Evolutionary conservation across 495 filamentous ascomycete species (phyloP).

Genomic region (Aspergillus kassunensis): DNA sequence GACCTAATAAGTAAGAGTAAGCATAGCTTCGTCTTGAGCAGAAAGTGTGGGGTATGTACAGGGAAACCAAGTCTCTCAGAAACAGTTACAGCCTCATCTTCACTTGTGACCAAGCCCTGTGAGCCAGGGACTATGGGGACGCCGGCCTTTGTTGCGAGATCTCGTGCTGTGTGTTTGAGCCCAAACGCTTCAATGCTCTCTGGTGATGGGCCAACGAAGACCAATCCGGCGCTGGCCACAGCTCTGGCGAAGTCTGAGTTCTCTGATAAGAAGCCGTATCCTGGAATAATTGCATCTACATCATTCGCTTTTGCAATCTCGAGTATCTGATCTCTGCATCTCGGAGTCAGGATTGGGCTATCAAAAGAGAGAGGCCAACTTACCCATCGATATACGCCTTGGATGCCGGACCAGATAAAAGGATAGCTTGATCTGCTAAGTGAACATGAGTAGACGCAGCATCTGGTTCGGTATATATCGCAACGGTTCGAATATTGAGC

Average conservation of each 20-base stretch:
- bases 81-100: slow-evolving; percentile 41
- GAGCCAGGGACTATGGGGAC: slow-evolving; percentile 54
- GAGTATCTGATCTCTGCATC: slow-evolving; percentile 41
- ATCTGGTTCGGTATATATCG: slow-evolving; percentile 54
- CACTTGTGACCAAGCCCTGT: slow-evolving; percentile 40
- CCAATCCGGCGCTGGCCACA: slow-evolving; percentile 45
- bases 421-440: slow-evolving; percentile 47
- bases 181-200: slow-evolving; percentile 53
- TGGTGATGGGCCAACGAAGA: slow-evolving; percentile 51
- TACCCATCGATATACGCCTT: slow-evolving; percentile 47
- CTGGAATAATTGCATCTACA: slow-evolving; percentile 50
- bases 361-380: neutral
- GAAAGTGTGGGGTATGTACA: neutral
- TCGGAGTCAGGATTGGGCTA: neutral
- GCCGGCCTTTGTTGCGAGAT: slow-evolving; percentile 45
- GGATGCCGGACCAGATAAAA: slow-evolving; percentile 41
- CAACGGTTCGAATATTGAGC: slow-evolving; percentile 45
- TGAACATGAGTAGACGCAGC: slow-evolving; percentile 52
- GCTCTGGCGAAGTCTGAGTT: slow-evolving; percentile 53
- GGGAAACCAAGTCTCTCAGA: slow-evolving; percentile 48
- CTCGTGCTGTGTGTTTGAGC: slow-evolving; percentile 53
- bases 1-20: slow-evolving; percentile 21
- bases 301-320: slow-evolving; percentile 39
- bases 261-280: slow-evolving; percentile 58
- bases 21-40: neutral